Percentiles rank a stretch among this genome's conserved stretches.
Conservation (phyloP, 345 rosid genomes). For the Linum usitatissimum region DNA sequence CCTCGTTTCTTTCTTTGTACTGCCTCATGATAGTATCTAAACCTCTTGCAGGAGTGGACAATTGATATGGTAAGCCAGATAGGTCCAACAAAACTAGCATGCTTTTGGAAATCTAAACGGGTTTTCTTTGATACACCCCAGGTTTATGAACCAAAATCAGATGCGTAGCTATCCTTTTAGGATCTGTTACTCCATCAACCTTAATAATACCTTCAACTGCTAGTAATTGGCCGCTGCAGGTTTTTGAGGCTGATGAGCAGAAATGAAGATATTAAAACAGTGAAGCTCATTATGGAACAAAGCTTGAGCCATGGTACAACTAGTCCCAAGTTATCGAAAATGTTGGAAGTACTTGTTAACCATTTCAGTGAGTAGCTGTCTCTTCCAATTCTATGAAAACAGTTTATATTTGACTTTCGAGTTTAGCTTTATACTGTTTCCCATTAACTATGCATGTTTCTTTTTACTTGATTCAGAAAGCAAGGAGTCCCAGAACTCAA, state of each 20-base stretch:
- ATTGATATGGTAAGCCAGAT: slow-evolving; percentile 92
- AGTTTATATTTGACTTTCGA: not conserved
- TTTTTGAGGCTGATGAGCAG: slow-evolving; percentile 75
- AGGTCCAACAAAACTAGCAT: slow-evolving; percentile 58
- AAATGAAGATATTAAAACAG: slow-evolving; percentile 61
- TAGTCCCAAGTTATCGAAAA: slow-evolving; percentile 80
- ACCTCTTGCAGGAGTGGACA: slow-evolving; percentile 81
- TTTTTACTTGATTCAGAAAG: slow-evolving; percentile 39
- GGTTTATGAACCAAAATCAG: slow-evolving; percentile 21
- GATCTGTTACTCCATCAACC: not conserved
- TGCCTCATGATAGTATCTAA: slow-evolving; percentile 10
- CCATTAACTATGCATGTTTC: not conserved
- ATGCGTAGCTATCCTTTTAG: not conserved
- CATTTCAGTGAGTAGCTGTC: slow-evolving; percentile 68
- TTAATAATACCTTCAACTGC: slow-evolving; percentile 12
- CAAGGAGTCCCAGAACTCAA: slow-evolving; percentile 58
- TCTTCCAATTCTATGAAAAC: slow-evolving; percentile 8
- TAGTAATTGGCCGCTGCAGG: slow-evolving; percentile 37
- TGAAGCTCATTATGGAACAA: slow-evolving; percentile 70
- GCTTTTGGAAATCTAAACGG: slow-evolving; percentile 76
- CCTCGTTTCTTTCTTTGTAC: slow-evolving; percentile 1
- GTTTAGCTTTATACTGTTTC: slow-evolving; percentile 6
- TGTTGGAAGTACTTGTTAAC: slow-evolving; percentile 66
- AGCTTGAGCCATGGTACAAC: slow-evolving; percentile 78
- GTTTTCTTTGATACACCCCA: slow-evolving; percentile 98